phyloP scores from a whole-genome alignment of 768 basidiomycete genomes.

The Panus rudis region DNA sequence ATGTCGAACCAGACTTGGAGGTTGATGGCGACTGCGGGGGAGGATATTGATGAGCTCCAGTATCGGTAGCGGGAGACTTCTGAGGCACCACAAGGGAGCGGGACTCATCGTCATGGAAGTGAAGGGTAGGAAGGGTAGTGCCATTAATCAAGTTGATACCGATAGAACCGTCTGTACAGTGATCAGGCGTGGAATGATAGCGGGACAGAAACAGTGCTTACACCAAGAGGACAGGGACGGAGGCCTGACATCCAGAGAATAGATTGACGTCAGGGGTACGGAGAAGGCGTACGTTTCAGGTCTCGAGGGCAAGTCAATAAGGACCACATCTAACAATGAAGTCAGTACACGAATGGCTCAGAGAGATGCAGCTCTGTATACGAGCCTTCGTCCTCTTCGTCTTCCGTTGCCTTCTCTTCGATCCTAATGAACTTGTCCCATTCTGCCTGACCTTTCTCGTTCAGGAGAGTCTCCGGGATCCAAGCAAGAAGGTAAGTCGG shows the following conservation, averaged over 20 bases:
- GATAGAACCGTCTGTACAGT: conserved; percentile 70
- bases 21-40: conserved; percentile 49
- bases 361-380: conserved; percentile 6
- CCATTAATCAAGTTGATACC: conserved; percentile 85
- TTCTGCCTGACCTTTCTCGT: conserved; percentile 75
- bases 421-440: conserved; percentile 88
- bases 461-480: conserved; percentile 84
- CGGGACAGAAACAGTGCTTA: conserved; percentile 26
- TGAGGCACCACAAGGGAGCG: conserved; percentile 54
- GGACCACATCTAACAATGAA: conserved; percentile 56
- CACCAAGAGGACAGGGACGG: conserved; percentile 84
- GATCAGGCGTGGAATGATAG: conserved; percentile 1
- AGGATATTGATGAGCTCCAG: conserved; percentile 42
- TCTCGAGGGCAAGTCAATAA: conserved; percentile 79
- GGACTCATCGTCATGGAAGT: conserved; percentile 98
- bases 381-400: conserved; percentile 73
- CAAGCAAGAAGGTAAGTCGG: conserved; percentile 82
- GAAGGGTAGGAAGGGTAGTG: conserved; percentile 79
- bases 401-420: conserved; percentile 53
- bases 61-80: conserved; percentile 32
- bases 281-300: conserved; percentile 95
- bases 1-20: conserved; percentile 43
- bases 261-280: conserved; percentile 84
- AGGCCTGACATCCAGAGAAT: conserved; percentile 80
- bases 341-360: conserved; percentile 12